phyloP scores from a whole-genome alignment of 202 grass and related monocot species.

The Zoysia matrella region DNA sequence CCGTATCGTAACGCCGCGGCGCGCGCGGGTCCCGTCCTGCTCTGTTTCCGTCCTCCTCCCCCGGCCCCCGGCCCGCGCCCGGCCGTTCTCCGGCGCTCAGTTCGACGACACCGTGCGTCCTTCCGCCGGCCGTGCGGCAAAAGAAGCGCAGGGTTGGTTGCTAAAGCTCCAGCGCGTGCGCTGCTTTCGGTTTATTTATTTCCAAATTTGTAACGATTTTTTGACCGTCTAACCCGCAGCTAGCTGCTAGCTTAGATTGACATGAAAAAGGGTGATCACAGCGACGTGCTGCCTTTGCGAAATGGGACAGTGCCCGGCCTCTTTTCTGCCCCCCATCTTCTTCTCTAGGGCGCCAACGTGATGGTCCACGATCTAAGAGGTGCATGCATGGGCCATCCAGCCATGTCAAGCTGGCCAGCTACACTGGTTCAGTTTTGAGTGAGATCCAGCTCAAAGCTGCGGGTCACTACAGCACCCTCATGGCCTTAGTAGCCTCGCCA shows the following conservation, averaged over 20 bases:
- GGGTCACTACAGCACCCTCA: neutral
- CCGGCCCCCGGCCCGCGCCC: neutral
- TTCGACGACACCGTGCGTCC: constrained; percentile 48
- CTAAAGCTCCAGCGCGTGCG: neutral
- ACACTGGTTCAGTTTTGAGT: constrained; percentile 22
- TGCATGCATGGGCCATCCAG: constrained; percentile 31
- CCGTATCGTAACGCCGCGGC: constrained; percentile 24
- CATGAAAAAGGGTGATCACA: neutral
- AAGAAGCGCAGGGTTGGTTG: constrained; percentile 20
- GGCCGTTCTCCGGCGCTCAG: constrained; percentile 3
- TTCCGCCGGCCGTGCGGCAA: constrained; percentile 38
- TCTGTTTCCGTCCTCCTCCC: constrained; percentile 30
- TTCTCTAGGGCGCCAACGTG: neutral
- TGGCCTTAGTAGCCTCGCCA: neutral
- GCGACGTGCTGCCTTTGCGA: constrained; percentile 7
- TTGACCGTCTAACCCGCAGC: neutral
- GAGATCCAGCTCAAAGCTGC: constrained; percentile 54
- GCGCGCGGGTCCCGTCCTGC: constrained; percentile 9
- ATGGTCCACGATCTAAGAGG: constrained; percentile 42
- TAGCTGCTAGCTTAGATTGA: neutral
- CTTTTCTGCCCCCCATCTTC: neutral
- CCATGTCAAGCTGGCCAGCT: neutral
- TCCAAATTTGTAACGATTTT: no score
- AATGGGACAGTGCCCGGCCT: constrained; percentile 21
- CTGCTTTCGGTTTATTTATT: neutral